Percentiles rank a stretch among this genome's conserved stretches.
Conservation (phyloP, 768 basidiomycete genomes). For the Hypsizygus marmoreus region DNA sequence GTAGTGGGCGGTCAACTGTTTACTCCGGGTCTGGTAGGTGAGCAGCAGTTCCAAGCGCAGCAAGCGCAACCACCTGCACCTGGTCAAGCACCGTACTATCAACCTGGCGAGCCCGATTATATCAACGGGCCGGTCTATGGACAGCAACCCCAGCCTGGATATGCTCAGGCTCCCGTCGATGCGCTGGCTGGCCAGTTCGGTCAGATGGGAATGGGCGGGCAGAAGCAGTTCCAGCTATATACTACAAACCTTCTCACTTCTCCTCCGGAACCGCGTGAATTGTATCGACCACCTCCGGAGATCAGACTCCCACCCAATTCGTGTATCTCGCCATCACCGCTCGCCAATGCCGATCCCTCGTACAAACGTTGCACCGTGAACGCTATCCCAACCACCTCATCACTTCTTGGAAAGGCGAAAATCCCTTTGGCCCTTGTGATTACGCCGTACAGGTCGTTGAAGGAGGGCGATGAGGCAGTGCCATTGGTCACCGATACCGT, state of each 20-base stretch:
- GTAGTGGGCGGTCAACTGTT: slow-evolving; percentile 63
- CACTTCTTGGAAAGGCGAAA: slow-evolving; percentile 86
- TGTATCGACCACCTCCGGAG: slow-evolving; percentile 82
- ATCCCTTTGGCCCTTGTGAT: slow-evolving; percentile 87
- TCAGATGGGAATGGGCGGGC: slow-evolving; percentile 83
- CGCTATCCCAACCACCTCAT: slow-evolving; percentile 88
- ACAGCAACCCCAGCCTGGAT: slow-evolving; percentile 37
- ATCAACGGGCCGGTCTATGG: slow-evolving; percentile 41
- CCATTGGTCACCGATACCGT: slow-evolving; percentile 93
- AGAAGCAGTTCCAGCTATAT: slow-evolving; percentile 75
- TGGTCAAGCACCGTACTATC: slow-evolving; percentile 42
- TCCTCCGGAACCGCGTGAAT: slow-evolving; percentile 87
- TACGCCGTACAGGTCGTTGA: slow-evolving; percentile 86
- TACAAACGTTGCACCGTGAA: slow-evolving; percentile 93
- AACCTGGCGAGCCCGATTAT: slow-evolving; percentile 50
- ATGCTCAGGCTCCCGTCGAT: slow-evolving; percentile 56
- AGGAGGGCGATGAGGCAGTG: slow-evolving; percentile 81
- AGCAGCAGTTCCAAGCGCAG: slow-evolving; percentile 67
- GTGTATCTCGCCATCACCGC: slow-evolving; percentile 73
- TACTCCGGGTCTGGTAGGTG: slow-evolving; percentile 78
- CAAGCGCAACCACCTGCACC: slow-evolving; percentile 46
- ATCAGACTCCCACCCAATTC: slow-evolving; percentile 87
- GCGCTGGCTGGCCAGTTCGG: slow-evolving; percentile 83
- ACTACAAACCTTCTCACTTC: slow-evolving; percentile 93
- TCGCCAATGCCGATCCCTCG: slow-evolving; percentile 83